Conservation (phyloP, 306 rosid species). For the Morella rubra region DNA sequence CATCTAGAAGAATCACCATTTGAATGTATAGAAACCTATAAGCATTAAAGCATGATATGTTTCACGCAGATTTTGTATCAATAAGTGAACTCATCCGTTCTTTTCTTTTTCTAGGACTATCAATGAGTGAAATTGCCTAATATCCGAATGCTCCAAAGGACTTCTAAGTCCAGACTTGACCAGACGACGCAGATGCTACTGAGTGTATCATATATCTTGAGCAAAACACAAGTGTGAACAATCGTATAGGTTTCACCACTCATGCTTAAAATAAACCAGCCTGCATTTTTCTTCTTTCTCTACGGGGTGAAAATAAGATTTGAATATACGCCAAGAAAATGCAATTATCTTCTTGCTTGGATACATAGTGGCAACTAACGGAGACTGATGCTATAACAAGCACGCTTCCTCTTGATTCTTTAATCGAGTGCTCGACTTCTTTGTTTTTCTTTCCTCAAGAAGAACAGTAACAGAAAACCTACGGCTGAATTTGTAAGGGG, state of each 20-base stretch:
- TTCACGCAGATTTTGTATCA: not conserved
- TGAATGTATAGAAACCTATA: no score
- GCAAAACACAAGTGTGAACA: not conserved
- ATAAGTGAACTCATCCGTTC: not conserved
- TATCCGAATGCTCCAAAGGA: no score
- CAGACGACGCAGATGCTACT: no score
- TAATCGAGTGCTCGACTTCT: not conserved
- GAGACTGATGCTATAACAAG: not conserved
- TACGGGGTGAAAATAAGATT: no score
- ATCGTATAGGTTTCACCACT: not conserved
- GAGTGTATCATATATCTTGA: not conserved
- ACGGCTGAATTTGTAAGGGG: constrained; percentile 43
- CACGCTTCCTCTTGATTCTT: not conserved
- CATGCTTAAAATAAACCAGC: not conserved
- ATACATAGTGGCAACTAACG: not conserved
- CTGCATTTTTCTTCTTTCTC: not conserved
- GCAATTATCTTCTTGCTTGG: no score
- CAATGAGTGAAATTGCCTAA: not conserved
- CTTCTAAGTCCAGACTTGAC: no score
- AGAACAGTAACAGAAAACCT: constrained; percentile 23
- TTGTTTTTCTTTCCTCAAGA: not conserved
- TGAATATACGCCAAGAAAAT: no score
- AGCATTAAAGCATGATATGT: not conserved
- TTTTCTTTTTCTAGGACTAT: not conserved
- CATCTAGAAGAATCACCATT: not conserved